Percentiles rank a stretch among this genome's conserved stretches.
Evolutionary conservation across 192 early-diverging fungal genomes (phyloP).

Genomic region (Umbelopsis isabellina): DNA sequence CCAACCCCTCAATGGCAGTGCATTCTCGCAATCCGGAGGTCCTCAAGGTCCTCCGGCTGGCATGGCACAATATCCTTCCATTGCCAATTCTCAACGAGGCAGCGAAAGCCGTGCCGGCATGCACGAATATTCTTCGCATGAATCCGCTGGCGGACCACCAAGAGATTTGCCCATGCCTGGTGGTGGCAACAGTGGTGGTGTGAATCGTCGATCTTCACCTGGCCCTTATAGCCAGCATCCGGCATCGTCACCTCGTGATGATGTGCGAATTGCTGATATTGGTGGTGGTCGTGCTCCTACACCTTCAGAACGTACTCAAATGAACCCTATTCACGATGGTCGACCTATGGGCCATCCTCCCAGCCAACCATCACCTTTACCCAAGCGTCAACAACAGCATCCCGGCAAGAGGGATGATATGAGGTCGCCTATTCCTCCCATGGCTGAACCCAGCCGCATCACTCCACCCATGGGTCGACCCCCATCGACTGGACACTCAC

Average conservation of each 20-base stretch:
- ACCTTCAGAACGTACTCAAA: conserved; percentile 41
- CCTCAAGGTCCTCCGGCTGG: conserved; percentile 37
- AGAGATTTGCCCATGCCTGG: conserved; percentile 41
- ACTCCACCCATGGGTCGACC: conserved; percentile 20
- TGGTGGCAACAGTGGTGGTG: conserved; percentile 11
- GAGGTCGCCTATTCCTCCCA: conserved; percentile 28
- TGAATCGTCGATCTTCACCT: conserved; percentile 33
- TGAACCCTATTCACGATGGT: conserved; percentile 43
- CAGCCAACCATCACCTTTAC: conserved; percentile 5
- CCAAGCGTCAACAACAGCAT: conserved; percentile 1
- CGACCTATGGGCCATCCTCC: conserved; percentile 1
- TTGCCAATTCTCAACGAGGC: neutral
- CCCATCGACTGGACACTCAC: conserved; percentile 22
- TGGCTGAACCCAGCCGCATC: neutral
- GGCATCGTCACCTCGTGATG: conserved; percentile 26
- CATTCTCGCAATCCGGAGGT: conserved; percentile 23
- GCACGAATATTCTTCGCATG: conserved; percentile 26
- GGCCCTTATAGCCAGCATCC: conserved; percentile 24
- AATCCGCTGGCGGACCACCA: conserved; percentile 29
- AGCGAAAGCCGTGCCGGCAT: conserved; percentile 24
- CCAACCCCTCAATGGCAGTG: conserved; percentile 31
- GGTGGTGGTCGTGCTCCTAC: conserved; percentile 38
- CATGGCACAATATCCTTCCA: conserved; percentile 32
- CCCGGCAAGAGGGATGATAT: conserved; percentile 5
- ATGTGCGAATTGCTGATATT: conserved; percentile 44